These are phyloP conservation scores for Mortierella sp. DNA, from an alignment of 371 early-diverging fungal genomes.

Conservation along the genomic window DNA sequence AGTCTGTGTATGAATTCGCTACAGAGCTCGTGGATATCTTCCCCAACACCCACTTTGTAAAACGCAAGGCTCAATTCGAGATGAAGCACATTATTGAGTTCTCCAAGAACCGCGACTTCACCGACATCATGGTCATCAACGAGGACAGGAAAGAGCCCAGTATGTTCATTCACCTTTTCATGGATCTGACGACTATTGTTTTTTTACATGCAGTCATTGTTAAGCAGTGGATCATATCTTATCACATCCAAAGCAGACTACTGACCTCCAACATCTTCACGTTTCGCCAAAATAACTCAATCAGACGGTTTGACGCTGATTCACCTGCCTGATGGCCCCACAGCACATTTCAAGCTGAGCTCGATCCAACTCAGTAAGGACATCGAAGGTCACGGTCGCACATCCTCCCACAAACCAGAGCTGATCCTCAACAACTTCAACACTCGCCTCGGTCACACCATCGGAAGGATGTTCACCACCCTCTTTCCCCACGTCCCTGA, in stretches of 20 bases:
- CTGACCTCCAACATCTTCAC: conserved; percentile 1
- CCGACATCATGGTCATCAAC: conserved; percentile 92
- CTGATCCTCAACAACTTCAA: conserved; percentile 98
- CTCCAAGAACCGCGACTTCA: conserved; percentile 90
- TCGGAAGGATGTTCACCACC: conserved; percentile 97
- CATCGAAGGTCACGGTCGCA: conserved; percentile 88
- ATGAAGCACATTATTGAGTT: conserved; percentile 93
- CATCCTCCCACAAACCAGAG: conserved; percentile 94
- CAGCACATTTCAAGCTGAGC: conserved; percentile 95
- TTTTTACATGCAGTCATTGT: not conserved
- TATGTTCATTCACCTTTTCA: conserved; percentile 59
- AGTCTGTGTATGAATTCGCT: conserved; percentile 85
- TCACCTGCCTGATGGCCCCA: conserved; percentile 97
- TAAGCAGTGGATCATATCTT: not conserved
- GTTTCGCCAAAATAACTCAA: not conserved
- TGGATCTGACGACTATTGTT: not conserved
- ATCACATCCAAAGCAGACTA: not conserved
- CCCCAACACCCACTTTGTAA: conserved; percentile 92
- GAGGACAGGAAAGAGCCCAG: conserved; percentile 94
- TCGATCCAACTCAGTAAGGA: conserved; percentile 82
- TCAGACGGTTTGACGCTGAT: conserved; percentile 91
- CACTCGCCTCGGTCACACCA: conserved; percentile 96
- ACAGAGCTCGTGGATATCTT: conserved; percentile 92
- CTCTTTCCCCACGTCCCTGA: conserved; percentile 98
- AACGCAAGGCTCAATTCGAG: conserved; percentile 89